These are phyloP conservation scores for Actinomortierella ambigua DNA, from an alignment of 371 early-diverging fungal species.

Conservation along the genomic window DNA sequence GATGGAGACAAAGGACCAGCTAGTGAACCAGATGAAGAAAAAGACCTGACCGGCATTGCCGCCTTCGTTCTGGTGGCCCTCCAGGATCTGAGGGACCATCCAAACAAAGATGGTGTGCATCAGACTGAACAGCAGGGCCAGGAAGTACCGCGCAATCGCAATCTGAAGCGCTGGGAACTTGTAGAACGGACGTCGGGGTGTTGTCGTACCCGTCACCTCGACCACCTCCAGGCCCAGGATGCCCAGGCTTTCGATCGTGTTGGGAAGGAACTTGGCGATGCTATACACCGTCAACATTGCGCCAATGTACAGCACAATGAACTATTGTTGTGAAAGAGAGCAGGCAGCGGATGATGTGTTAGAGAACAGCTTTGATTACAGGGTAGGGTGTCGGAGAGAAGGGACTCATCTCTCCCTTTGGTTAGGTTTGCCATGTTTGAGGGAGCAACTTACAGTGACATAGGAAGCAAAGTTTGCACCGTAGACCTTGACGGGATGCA, in stretches of 20 bases:
- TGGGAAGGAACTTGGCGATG: constrained; percentile 43
- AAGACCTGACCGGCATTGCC: constrained; percentile 39
- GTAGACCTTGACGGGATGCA: constrained; percentile 42
- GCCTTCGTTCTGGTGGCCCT: constrained; percentile 29
- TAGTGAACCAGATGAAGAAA: constrained; percentile 40
- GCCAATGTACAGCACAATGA: constrained; percentile 45
- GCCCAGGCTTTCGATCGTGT: constrained; percentile 41
- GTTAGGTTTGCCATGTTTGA: no score
- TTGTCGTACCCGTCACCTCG: not conserved
- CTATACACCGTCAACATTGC: constrained; percentile 38
- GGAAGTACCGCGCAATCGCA: constrained; percentile 24
- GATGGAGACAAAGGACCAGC: constrained; percentile 34
- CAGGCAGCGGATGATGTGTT: no score
- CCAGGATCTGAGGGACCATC: constrained; percentile 44
- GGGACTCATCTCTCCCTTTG: no score
- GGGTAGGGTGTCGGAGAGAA: no score
- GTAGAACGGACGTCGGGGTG: not conserved
- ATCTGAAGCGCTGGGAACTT: constrained; percentile 44
- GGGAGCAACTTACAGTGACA: constrained; percentile 31
- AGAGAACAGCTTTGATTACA: no score
- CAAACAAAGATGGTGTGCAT: constrained; percentile 40
- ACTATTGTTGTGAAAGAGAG: constrained; percentile 11
- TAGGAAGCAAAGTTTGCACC: constrained; percentile 47
- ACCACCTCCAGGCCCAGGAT: constrained; percentile 21
- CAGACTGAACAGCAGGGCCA: constrained; percentile 29